phyloP scores from a whole-genome alignment of 345 rosid species.

The Citrus unshiu region DNA sequence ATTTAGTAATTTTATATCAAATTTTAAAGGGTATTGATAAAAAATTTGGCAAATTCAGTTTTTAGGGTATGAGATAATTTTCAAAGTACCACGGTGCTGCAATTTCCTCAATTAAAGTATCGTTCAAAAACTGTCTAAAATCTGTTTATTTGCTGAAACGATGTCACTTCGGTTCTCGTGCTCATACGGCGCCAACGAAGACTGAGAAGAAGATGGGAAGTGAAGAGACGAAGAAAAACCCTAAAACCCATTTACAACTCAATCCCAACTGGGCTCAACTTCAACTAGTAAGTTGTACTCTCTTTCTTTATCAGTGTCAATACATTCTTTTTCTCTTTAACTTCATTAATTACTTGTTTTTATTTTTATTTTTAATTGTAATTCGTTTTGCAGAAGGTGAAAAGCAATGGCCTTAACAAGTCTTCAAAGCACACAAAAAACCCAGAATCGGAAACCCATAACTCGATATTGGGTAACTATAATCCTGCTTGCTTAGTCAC shows the following conservation, averaged over 20 bases:
- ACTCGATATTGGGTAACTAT: constrained; percentile 9
- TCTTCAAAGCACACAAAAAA: not conserved
- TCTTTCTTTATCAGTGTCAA: not conserved
- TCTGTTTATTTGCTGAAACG: not conserved
- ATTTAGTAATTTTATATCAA: too few species aligned
- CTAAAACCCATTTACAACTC: not conserved
- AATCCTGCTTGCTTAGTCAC: not conserved
- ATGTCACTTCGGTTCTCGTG: not conserved
- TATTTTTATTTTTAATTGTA: not conserved
- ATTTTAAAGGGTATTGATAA: too few species aligned
- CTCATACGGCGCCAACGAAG: not conserved
- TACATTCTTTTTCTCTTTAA: not conserved
- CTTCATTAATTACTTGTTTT: not conserved
- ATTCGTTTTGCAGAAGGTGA: constrained; percentile 10
- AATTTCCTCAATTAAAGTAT: too few species aligned
- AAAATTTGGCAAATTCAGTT: too few species aligned
- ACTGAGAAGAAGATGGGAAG: not conserved
- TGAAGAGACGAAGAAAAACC: constrained; percentile 6
- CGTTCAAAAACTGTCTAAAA: too few species aligned
- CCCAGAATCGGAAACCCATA: not conserved
- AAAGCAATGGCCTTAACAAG: constrained; percentile 9
- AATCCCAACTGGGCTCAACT: constrained; percentile 19
- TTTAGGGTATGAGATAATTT: too few species aligned
- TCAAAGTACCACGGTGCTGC: too few species aligned
- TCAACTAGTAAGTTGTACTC: not conserved